Evolutionary conservation across 345 rosid genomes (phyloP).

Genomic region (Populus deltoides): DNA sequence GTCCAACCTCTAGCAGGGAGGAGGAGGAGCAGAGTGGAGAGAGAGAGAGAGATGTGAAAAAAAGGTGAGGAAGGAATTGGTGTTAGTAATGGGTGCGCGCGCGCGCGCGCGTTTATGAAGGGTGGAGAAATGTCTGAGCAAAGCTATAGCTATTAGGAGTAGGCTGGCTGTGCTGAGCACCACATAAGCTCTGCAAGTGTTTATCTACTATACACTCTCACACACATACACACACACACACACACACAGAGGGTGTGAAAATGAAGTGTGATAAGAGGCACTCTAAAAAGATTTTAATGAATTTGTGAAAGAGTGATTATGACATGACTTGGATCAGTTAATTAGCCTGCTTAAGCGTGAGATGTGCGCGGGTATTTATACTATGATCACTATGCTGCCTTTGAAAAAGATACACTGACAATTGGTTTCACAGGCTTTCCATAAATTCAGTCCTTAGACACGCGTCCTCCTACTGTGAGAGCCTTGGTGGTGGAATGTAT

Average conservation of each 20-base stretch:
- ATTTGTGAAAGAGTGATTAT: background rate
- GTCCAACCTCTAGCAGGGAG: background rate
- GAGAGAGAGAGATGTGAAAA: background rate
- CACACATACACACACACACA: no score
- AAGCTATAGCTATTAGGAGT: background rate
- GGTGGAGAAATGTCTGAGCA: background rate
- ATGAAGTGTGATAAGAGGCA: background rate
- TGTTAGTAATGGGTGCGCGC: no score
- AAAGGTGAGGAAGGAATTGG: background rate
- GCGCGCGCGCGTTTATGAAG: no score
- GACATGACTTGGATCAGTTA: background rate
- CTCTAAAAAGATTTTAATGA: background rate
- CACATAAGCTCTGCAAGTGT: background rate
- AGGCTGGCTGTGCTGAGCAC: background rate
- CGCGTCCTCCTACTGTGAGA: background rate
- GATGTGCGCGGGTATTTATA: slow-evolving; percentile 20
- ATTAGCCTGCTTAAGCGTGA: background rate
- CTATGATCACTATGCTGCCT: background rate
- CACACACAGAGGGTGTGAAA: background rate
- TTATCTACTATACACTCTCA: background rate
- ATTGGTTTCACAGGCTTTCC: background rate
- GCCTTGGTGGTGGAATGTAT: no score
- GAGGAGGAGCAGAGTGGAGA: background rate
- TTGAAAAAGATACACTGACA: background rate
- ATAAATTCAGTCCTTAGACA: background rate